Percentiles rank a stretch among this genome's conserved stretches.
These are phyloP conservation scores for Sporothrix inflata DNA, from an alignment of 2,329 filamentous ascomycete genomes.

Conservation along the genomic window DNA sequence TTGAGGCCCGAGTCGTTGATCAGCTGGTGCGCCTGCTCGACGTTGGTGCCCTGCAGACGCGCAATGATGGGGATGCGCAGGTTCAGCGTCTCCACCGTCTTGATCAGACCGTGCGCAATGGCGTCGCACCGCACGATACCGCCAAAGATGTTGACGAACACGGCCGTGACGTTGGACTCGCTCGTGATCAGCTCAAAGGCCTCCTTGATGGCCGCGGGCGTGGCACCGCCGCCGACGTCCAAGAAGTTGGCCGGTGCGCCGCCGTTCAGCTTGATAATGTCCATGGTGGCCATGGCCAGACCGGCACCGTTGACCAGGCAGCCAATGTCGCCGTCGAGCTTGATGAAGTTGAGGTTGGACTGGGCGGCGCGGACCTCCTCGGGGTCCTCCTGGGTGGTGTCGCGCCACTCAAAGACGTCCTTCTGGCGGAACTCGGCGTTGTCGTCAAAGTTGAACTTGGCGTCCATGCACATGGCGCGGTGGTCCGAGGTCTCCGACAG, in stretches of 20 bases:
- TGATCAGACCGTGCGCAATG: slow-evolving; percentile 94
- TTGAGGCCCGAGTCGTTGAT: slow-evolving; percentile 98
- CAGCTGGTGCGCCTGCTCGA: slow-evolving; percentile 87
- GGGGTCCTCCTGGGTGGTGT: slow-evolving; percentile 91
- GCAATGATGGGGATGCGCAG: slow-evolving; percentile 96
- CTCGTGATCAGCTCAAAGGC: slow-evolving; percentile 98
- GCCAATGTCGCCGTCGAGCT: slow-evolving; percentile 98
- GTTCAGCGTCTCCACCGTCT: slow-evolving; percentile 92
- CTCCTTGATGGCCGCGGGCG: slow-evolving; percentile 92
- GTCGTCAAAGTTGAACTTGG: slow-evolving; percentile 98
- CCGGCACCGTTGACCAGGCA: slow-evolving; percentile 99
- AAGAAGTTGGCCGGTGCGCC: slow-evolving; percentile 97
- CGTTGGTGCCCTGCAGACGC: slow-evolving; percentile 96
- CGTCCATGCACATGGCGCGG: slow-evolving; percentile 98
- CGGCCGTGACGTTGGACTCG: slow-evolving; percentile 96
- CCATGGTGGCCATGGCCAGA: slow-evolving; percentile 99
- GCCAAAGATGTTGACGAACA: slow-evolving; percentile 99
- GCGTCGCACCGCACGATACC: slow-evolving; percentile 98
- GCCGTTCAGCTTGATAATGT: slow-evolving; percentile 99
- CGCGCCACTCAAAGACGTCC: slow-evolving; percentile 92
- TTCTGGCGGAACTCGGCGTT: slow-evolving; percentile 98
- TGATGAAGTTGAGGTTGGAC: slow-evolving; percentile 98
- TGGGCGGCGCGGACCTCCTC: slow-evolving; percentile 97
- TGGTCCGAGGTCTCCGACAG: slow-evolving; percentile 98
- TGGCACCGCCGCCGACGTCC: slow-evolving; percentile 96